phyloP scores from a whole-genome alignment of 1,284 basidiomycete species.

The Ceratobasidium sp. region DNA sequence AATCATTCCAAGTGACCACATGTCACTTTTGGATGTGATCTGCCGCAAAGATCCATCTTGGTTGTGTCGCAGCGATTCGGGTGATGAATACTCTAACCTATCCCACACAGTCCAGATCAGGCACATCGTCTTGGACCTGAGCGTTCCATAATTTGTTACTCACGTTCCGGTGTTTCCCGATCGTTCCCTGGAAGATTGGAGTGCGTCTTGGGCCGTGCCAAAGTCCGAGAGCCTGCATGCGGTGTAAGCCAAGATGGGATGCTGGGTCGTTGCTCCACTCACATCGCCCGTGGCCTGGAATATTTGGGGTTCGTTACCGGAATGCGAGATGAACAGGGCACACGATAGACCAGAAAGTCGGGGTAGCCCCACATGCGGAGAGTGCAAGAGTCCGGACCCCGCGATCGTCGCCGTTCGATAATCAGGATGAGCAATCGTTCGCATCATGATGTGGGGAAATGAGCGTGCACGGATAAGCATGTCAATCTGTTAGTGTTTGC shows the following conservation, averaged over 20 bases:
- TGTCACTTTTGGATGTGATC: constrained; percentile 86
- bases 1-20: constrained; percentile 87
- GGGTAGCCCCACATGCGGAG: constrained; percentile 6
- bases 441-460: constrained; percentile 14
- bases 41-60: constrained; percentile 66
- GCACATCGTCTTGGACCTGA: constrained; percentile 19
- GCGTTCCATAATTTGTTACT: constrained; percentile 51
- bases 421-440: neutral
- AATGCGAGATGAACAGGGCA: constrained; percentile 22
- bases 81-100: constrained; percentile 81
- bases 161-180: constrained; percentile 93
- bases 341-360: constrained; percentile 11
- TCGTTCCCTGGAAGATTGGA: constrained; percentile 67
- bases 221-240: constrained; percentile 92
- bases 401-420: neutral
- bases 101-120: neutral
- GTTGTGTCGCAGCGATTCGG: constrained; percentile 71
- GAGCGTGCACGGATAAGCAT: constrained; percentile 13
- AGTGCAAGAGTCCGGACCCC: neutral
- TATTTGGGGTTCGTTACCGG: neutral
- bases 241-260: neutral
- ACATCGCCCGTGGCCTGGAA: constrained; percentile 50
- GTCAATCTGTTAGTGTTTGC: too few species aligned
- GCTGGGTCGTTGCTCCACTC: neutral
- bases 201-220: constrained; percentile 90